Conservation (phyloP, 2,329 filamentous ascomycete genomes). For the Thyridium curvatum region DNA sequence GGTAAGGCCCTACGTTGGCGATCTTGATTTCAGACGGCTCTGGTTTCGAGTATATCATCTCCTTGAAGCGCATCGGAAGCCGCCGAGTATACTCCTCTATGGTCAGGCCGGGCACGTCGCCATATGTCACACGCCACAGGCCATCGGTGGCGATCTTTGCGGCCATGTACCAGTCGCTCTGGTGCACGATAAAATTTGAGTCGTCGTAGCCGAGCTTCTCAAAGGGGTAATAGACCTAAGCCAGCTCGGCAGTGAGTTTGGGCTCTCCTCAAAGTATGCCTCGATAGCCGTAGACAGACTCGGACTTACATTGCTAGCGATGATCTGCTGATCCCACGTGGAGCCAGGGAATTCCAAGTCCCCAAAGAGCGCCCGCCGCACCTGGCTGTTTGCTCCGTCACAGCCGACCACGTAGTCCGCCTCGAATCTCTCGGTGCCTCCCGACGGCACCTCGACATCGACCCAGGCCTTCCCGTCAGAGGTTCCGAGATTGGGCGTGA, state of each 20-base stretch:
- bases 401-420: slow-evolving; percentile 41
- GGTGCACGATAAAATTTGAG: slow-evolving; percentile 2
- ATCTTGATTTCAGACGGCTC: neutral
- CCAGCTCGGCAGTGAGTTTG: no score
- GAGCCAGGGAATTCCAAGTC: no score
- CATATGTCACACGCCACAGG: slow-evolving; percentile 6
- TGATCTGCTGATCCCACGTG: no score
- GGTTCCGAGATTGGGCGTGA: slow-evolving; percentile 24
- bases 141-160: neutral
- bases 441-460: slow-evolving; percentile 13
- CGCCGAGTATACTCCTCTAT: slow-evolving; percentile 6
- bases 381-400: slow-evolving; percentile 37
- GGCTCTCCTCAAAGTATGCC: no score
- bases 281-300: no score
- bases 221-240: neutral
- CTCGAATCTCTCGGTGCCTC: slow-evolving; percentile 12
- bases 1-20: neutral
- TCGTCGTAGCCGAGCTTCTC: slow-evolving; percentile 1
- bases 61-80: neutral
- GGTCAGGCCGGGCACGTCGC: slow-evolving; percentile 3
- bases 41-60: slow-evolving; percentile 5
- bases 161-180: neutral
- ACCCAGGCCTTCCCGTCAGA: slow-evolving; percentile 23
- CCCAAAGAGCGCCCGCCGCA: slow-evolving; percentile 22
- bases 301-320: no score